Percentiles rank a stretch among this genome's conserved stretches.
phyloP scores from a whole-genome alignment of 2,329 filamentous ascomycete genomes.

The Metarhizium anisopliae region DNA sequence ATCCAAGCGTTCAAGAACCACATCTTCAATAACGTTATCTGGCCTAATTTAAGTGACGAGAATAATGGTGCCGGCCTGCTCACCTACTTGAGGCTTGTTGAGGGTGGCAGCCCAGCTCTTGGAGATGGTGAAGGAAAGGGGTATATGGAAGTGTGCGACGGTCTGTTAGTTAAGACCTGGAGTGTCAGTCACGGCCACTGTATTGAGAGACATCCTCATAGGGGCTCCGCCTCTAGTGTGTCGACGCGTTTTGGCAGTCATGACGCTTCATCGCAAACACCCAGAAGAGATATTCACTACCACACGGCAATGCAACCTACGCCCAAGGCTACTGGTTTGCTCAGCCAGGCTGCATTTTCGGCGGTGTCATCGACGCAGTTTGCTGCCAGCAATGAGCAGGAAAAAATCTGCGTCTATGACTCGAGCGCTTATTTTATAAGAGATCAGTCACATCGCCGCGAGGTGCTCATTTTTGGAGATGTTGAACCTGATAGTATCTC shows the following conservation, averaged over 20 bases:
- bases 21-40: conserved; percentile 96
- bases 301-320: conserved; percentile 8
- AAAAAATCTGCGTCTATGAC: conserved; percentile 63
- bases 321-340: conserved; percentile 16
- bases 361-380: conserved; percentile 15
- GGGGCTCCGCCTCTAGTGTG: conserved; percentile 44
- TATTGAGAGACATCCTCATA: conserved; percentile 62
- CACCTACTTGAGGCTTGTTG: conserved; percentile 79
- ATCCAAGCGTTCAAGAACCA: conserved; percentile 87
- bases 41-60: conserved; percentile 95
- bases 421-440: conserved; percentile 92
- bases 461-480: conserved; percentile 91
- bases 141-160: conserved; percentile 82
- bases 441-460: conserved; percentile 57
- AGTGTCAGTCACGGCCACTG: conserved; percentile 86
- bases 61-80: conserved; percentile 89
- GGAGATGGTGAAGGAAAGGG: conserved; percentile 72
- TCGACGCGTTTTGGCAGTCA: conserved; percentile 41
- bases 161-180: conserved; percentile 80
- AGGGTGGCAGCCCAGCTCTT: conserved; percentile 78
- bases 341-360: conserved; percentile 21
- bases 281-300: conserved; percentile 18
- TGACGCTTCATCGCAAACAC: conserved; percentile 30
- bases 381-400: conserved; percentile 25
- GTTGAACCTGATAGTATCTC: conserved; percentile 88